Percentiles rank a stretch among this genome's conserved stretches.
These are phyloP conservation scores for Mortierella polycephala DNA, from an alignment of 371 early-diverging fungal genomes.

Conservation along the genomic window DNA sequence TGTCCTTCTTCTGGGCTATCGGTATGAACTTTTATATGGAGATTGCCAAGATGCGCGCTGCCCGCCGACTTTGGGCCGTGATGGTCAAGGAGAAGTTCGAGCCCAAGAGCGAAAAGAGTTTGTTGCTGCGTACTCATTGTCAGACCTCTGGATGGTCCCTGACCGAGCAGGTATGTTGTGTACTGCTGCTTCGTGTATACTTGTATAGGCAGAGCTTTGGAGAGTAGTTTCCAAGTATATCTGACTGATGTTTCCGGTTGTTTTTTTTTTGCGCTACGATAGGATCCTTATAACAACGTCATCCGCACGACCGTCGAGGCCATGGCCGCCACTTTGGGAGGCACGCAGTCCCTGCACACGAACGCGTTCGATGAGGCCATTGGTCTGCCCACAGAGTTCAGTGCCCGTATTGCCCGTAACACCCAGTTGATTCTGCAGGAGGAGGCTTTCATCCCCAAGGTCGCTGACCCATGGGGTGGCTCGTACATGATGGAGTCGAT, in stretches of 20 bases:
- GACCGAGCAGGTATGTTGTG: constrained; percentile 74
- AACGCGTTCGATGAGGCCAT: constrained; percentile 90
- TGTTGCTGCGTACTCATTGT: constrained; percentile 86
- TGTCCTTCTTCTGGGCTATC: constrained; percentile 92
- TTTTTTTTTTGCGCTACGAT: background rate
- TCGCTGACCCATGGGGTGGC: constrained; percentile 90
- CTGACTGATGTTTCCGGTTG: background rate
- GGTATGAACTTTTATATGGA: constrained; percentile 97
- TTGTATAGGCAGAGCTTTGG: background rate
- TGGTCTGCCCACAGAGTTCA: constrained; percentile 85
- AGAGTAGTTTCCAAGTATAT: background rate
- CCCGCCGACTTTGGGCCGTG: constrained; percentile 84
- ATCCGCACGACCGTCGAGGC: constrained; percentile 90
- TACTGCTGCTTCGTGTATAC: background rate
- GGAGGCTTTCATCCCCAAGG: constrained; percentile 84
- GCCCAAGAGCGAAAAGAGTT: constrained; percentile 76
- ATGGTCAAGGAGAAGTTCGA: constrained; percentile 81
- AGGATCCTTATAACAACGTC: constrained; percentile 90
- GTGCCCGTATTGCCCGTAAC: constrained; percentile 87
- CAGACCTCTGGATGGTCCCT: constrained; percentile 92
- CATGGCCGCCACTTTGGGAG: constrained; percentile 89
- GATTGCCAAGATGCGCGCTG: constrained; percentile 90
- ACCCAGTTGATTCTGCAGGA: constrained; percentile 89
- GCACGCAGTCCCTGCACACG: constrained; percentile 89
- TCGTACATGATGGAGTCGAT: constrained; percentile 93